Evolutionary conservation across 164 flowering plant species (phyloP), one percentile per base, ranked within the genome.

Genomic region (Annona squamosa): DNA sequence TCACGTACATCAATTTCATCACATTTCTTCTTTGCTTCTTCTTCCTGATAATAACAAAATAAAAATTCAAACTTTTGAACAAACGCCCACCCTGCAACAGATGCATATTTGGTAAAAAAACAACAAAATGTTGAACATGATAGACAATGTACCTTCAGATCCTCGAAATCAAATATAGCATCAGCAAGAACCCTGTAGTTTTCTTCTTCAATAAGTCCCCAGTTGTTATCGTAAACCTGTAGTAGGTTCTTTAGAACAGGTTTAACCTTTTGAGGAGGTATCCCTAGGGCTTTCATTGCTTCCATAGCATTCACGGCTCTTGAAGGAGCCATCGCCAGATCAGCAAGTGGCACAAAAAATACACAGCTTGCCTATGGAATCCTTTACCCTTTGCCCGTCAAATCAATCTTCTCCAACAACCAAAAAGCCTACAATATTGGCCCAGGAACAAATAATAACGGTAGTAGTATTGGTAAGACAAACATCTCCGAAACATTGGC

Each of bases 141-240:
- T 63, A 3, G 18, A 17, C 37, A 56, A 63, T 63, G 57, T 62
- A 86, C 91, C 94, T 86, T 76, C 46, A 69, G 64, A 66, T 87
- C 90, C 77, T 83, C 80, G 2, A 48, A 26, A 18, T 90, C 92
- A 75, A 90, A 89, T 48, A 93, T 87, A 17, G 96, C 89, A 81
- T 95, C 98, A 13, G 86, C 91, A 4, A 95, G 89, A 48, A 72
- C 87, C 73, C 91, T 81, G 69, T 88, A 95, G 73, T 87, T 90
- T 67, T 90, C 92, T 57, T 79, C 89, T 77, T 90, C 97, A 43
- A 95, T 93, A 10, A 85, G 87, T 46, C 81, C 90, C 97, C 93
- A 89, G 4, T 90, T 86, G 45, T 80, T 75, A 61, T 81, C 87
- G 81, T 77, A 88, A 56, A 88, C 26, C 68, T 80, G 69, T 69